A percentile compares a stretch with the other conserved stretches of the same genome.
phyloP scores from a whole-genome alignment of 345 rosid genomes.

The Linum trigynum region DNA sequence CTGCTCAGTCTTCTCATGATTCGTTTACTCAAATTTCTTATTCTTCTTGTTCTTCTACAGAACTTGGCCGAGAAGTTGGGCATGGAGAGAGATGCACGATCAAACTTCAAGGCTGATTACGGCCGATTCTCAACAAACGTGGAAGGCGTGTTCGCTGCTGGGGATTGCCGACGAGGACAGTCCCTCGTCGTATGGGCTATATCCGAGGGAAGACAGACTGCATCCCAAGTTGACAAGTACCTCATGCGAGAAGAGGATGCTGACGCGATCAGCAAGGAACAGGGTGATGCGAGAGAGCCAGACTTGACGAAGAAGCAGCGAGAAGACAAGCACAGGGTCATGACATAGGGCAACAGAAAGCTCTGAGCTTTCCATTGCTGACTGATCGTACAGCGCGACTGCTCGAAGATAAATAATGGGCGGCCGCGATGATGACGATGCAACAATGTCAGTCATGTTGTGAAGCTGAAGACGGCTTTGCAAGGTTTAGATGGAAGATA shows the following conservation, averaged over 20 bases:
- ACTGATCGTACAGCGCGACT: background rate
- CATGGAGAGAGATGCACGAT: slow-evolving; percentile 66
- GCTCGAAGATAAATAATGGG: slow-evolving; percentile 4
- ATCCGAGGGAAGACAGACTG: slow-evolving; percentile 95
- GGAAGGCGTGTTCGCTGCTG: slow-evolving; percentile 92
- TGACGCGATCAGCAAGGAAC: slow-evolving; percentile 14
- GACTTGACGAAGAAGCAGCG: slow-evolving; percentile 25
- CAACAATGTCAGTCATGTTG: background rate
- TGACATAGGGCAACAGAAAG: slow-evolving; percentile 22
- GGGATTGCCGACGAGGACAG: slow-evolving; percentile 95
- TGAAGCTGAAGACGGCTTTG: background rate
- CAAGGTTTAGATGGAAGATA: slow-evolving; percentile 4
- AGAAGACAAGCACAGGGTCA: slow-evolving; percentile 35
- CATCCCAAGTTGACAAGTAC: slow-evolving; percentile 73
- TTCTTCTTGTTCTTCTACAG: slow-evolving; percentile 22
- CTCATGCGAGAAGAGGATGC: slow-evolving; percentile 31
- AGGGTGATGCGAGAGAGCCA: slow-evolving; percentile 7
- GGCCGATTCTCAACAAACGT: slow-evolving; percentile 78
- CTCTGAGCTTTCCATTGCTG: background rate
- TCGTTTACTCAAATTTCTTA: background rate
- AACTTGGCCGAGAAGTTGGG: slow-evolving; percentile 78
- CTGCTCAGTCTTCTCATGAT: background rate
- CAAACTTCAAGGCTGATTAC: slow-evolving; percentile 88
- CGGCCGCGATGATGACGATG: no score
- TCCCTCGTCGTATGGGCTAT: slow-evolving; percentile 99